A percentile compares a stretch with the other conserved stretches of the same genome.
phyloP scores from a whole-genome alignment of 495 filamentous ascomycete genomes.

The Geoglossum glabrum region DNA sequence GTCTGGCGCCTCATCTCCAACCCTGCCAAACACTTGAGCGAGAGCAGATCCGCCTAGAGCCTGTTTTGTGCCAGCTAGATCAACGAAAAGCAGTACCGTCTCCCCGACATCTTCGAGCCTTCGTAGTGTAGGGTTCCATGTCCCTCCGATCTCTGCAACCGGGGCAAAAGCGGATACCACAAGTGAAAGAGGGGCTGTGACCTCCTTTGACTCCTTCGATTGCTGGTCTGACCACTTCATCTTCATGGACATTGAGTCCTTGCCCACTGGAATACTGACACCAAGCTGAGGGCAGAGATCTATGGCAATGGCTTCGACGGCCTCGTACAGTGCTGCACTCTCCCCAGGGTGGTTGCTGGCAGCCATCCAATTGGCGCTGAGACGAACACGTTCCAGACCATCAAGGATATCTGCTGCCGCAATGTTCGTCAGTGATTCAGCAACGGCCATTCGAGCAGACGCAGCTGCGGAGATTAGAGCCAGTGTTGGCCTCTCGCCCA shows the following conservation, averaged over 20 bases:
- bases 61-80: constrained; percentile 58
- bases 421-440: constrained; percentile 81
- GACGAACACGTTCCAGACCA: constrained; percentile 53
- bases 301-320: constrained; percentile 79
- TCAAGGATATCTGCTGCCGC: constrained; percentile 68
- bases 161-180: constrained; percentile 79
- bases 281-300: constrained; percentile 65
- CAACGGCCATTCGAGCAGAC: constrained; percentile 94
- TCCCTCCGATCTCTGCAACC: constrained; percentile 57
- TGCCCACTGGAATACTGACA: constrained; percentile 86
- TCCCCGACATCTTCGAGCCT: constrained; percentile 75
- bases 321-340: constrained; percentile 84
- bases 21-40: constrained; percentile 75
- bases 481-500: constrained; percentile 83
- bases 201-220: constrained; percentile 49
- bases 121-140: constrained; percentile 83
- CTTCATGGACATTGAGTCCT: constrained; percentile 98
- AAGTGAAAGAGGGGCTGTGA: constrained; percentile 77
- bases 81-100: constrained; percentile 74
- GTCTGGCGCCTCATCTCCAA: constrained; percentile 70
- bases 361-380: constrained; percentile 98
- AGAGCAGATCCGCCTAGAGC: constrained; percentile 81
- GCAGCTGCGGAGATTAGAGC: constrained; percentile 81
- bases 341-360: constrained; percentile 85
- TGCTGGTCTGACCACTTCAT: constrained; percentile 75